Evolutionary conservation across 371 early-diverging fungal genomes (phyloP).

Genomic region (Lichtheimia ramosa): DNA sequence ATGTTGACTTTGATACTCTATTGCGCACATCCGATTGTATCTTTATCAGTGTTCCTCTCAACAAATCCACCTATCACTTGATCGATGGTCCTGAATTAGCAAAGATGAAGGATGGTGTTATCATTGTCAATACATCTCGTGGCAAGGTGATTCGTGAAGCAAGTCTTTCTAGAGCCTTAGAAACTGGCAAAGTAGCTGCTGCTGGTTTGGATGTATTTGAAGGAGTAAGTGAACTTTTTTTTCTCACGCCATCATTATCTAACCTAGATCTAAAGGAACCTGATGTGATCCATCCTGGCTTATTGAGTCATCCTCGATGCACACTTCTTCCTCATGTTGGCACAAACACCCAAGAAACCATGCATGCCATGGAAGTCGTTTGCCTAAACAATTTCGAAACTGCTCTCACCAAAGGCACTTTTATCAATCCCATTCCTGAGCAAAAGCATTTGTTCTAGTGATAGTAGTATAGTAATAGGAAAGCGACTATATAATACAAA

Average conservation of each 20-base stretch:
- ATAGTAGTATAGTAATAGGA: constrained; percentile 11
- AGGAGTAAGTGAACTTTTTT: constrained; percentile 30
- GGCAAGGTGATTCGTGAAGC: constrained; percentile 59
- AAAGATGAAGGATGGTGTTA: constrained; percentile 54
- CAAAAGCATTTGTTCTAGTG: constrained; percentile 31
- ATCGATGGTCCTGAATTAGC: constrained; percentile 45
- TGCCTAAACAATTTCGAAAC: constrained; percentile 36
- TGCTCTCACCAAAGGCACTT: constrained; percentile 24
- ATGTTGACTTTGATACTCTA: constrained; percentile 54
- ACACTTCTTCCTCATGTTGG: constrained; percentile 49
- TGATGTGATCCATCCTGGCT: constrained; percentile 34
- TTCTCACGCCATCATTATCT: too few relatives aligned
- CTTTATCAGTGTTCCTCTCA: constrained; percentile 58
- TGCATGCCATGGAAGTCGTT: constrained; percentile 45
- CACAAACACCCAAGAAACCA: constrained; percentile 41
- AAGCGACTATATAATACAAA: background rate
- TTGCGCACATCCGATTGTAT: constrained; percentile 55
- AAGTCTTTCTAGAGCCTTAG: constrained; percentile 53
- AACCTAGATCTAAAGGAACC: constrained; percentile 23
- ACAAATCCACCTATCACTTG: constrained; percentile 48
- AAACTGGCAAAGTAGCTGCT: constrained; percentile 52
- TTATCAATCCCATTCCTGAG: constrained; percentile 45
- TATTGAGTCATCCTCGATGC: constrained; percentile 39
- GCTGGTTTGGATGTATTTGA: constrained; percentile 68
- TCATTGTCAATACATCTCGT: constrained; percentile 62